Evolutionary conservation across 1,139 yeast genomes (phyloP), one percentile per base, ranked within the genome.

Genomic region (Saccharomycopsis hybrid): DNA sequence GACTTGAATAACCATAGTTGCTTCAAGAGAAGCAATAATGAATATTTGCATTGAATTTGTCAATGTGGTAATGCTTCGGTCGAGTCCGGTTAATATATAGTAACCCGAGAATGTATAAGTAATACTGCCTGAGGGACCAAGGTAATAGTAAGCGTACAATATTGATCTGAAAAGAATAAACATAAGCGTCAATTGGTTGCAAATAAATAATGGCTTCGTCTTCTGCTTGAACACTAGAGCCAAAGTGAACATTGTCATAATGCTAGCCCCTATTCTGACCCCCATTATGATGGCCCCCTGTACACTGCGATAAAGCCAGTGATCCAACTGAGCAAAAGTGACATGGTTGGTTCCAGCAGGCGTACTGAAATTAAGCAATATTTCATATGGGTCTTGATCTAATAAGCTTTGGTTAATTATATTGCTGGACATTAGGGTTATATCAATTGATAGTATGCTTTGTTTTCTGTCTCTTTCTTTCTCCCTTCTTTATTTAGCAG

Each of bases 1-100:
- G 4, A 85, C 76, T 65, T 92, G 97, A 60, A 80, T 79, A 2
- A 80, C 71, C 60, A 90, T 68, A 0, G 95, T 82, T 0, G 69
- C 53, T 61, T 87, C 85, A 47, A 90, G 76, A 8, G 78, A 68
- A 0, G 73, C 66, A 7, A 85, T 72, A 47, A 88, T 65, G 3
- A 87, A 56, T 8, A 82, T 71, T 57, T 82, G 80, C 51, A 85
- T 66, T 4, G 79, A 71, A 57, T 80, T 77, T 0, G 85, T 70
- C 1, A 85, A 85, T 11, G 80, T 74, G 7, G 80, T 72, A 0
- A 78, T 57, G 51, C 67, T 71, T 30, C 68, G 57, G 44, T 72
- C 73, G 4, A 56, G 48, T 8, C 56, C 49, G 8, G 69, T 60
- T 53, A 67, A 61, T 55, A 67, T 62, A 61, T 57, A 58, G 51